Base-by-base conservation (phyloP, 306 rosid species). In the Prunus persica region DNA sequence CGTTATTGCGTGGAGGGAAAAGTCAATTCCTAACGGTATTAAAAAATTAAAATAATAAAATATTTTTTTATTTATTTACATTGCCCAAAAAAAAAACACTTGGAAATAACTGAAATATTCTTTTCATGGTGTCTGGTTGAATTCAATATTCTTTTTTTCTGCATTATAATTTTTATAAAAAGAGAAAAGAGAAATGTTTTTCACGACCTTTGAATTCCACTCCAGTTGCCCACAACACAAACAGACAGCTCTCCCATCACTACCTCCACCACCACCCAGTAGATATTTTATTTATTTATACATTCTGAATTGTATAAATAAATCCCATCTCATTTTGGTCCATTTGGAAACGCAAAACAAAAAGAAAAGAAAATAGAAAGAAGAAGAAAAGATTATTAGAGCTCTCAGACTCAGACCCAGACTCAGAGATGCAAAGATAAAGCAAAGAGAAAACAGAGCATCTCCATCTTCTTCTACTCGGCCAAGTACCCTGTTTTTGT, bases 11-110 rank as follows among this genome's bases (percentile, higher is more conserved):
- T 84, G 81, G 85, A 71, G 86, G 86, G 76, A 86, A 11, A 90
- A 90, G 92, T 92, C 96, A 88, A 88, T 88, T 77, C 88, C 90
- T 82, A 90, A 85, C 94, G 85, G 94, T 87, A 84, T 88, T 91
- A 72, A 20, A 52, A 49, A 3, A 24, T 14, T 43, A 9, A 12
- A 19, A 34, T 49, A 70, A 46, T 16, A 73, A 64, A 67, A 74
- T 62, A 41, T 11, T 24, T 24, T 24, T 24, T 24, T 24, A 24
- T 24, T 24, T 63, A 28, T 30, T 30, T 27, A 62, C 67, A 62
- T 30, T 30, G 16, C 20, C 11, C 50, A 58, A 77, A 24, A 65
- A 34, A 6, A 30, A 30, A 18, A 4, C 22, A 58, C 65, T 28
- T 25, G 8, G n/a, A 18, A 30, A 3, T 5, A 12, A 62, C 45